phyloP scores from a whole-genome alignment of 305 asterid species.

The Fraxinus ornus region DNA sequence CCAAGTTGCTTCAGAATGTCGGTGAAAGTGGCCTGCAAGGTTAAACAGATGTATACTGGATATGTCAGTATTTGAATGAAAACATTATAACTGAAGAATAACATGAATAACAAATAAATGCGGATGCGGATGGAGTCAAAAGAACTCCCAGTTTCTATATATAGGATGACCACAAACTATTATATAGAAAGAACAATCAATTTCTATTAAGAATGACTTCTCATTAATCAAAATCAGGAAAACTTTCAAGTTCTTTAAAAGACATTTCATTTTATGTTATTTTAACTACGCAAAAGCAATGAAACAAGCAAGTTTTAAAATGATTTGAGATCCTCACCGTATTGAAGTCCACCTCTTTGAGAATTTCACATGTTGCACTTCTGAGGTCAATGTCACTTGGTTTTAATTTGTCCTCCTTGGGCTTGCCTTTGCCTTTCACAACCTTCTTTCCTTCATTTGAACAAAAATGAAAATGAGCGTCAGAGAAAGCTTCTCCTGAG shows the following conservation, averaged over 20 bases:
- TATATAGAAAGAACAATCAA: neutral
- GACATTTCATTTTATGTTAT: neutral
- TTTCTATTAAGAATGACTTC: neutral
- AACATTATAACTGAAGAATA: neutral
- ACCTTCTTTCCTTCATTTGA: constrained; percentile 47
- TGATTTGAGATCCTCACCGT: constrained; percentile 36
- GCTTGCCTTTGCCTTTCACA: constrained; percentile 50
- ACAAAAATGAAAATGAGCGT: constrained; percentile 2
- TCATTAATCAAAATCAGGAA: neutral
- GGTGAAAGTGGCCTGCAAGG: constrained; percentile 55
- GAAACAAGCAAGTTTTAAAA: neutral
- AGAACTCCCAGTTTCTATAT: neutral
- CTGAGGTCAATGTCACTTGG: constrained; percentile 61
- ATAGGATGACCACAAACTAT: neutral
- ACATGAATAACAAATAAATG: neutral
- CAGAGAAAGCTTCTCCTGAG: neutral
- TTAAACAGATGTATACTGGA: constrained; percentile 10
- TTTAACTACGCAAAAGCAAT: neutral
- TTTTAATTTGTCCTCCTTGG: constrained; percentile 41
- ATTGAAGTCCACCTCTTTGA: constrained; percentile 78
- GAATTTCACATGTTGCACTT: constrained; percentile 53
- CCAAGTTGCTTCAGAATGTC: constrained; percentile 91
- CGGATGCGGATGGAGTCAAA: neutral
- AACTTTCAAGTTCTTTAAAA: neutral
- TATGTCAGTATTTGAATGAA: neutral